Base-by-base conservation (phyloP, 2,329 filamentous ascomycete species). In the Epichloe baconii region DNA sequence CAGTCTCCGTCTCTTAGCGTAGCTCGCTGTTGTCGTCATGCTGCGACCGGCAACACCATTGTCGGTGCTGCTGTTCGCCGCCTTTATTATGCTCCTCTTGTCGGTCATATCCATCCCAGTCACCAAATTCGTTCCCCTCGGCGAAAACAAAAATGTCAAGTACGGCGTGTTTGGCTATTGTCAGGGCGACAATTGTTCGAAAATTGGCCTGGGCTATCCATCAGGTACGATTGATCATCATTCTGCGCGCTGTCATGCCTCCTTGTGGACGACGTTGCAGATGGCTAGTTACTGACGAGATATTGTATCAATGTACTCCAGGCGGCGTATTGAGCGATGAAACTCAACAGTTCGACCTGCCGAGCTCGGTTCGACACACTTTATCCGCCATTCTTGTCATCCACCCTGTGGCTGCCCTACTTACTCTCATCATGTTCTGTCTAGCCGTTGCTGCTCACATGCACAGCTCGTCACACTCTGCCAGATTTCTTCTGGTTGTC, bases 111-210 rank as follows among this genome's bases (percentile, higher is more conserved):
- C 91, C 1, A 90, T 88, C 0, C 93, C 93, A 17, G 82, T 98
- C 58, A 85, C 97, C 64, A 82, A 85, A 63, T 78, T 76, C 26
- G 94, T 98, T 45, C 88, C 89, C 10, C 75, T 98, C 42, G 90
- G 86, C 38, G 82, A 80, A 49, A 91, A 83, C 63, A 71, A 83
- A 42, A 82, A 84, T 60, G 80, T 87, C 59, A 83, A 82, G 58
- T 96, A 94, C 73, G 93, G 93, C 47, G 90, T 97, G 47, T 91
- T 97, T 71, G 93, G 93, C 26, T 95, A 81, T 62, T 98, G 93
- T 68, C 75, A 80, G 57, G 72, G 70, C 40, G 66, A 72, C 54
- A 62, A 68, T 53, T 97, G 93, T 68, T 86, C 79, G 61, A 72
- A 74, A 41, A 80, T 91, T 57, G 79, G 84, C 64, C 79, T 98